phyloP scores from a whole-genome alignment of 257 asterid genomes.

The Gardenia jasminoides region DNA sequence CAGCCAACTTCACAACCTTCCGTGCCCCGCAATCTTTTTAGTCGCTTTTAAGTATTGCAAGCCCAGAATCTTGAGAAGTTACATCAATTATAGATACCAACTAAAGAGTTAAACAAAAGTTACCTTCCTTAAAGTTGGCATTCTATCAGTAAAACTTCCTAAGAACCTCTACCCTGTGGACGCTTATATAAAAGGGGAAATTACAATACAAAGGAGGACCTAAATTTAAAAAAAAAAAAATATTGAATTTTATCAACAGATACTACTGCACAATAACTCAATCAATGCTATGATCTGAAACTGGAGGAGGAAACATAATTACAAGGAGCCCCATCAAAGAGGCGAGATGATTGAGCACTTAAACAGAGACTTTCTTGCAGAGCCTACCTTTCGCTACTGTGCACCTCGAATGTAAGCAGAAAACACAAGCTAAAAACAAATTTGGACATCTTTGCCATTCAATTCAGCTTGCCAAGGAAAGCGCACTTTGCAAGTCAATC shows the following conservation, averaged over 20 bases:
- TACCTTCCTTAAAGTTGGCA: background rate
- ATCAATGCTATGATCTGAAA: background rate
- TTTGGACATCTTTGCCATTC: constrained; percentile 7
- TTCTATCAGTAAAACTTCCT: background rate
- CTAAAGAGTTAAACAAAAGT: background rate
- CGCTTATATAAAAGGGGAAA: background rate
- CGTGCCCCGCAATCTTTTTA: too few species aligned
- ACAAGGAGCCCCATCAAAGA: constrained; percentile 5
- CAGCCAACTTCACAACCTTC: too few species aligned
- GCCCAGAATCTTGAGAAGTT: background rate
- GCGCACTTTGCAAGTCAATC: background rate
- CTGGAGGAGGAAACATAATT: constrained; percentile 7
- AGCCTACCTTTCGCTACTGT: constrained; percentile 31
- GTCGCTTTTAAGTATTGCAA: background rate
- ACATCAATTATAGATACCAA: background rate
- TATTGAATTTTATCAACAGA: background rate
- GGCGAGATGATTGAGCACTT: background rate
- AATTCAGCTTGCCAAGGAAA: background rate
- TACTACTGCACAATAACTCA: background rate
- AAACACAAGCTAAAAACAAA: background rate
- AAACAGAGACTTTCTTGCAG: constrained; percentile 28
- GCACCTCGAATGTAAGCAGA: constrained; percentile 10
- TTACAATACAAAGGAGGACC: background rate
- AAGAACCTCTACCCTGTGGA: background rate
- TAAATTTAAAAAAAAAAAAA: background rate